These are phyloP conservation scores for Phyllosticta citriasiana DNA, from an alignment of 2,329 filamentous ascomycete genomes.

Conservation along the genomic window DNA sequence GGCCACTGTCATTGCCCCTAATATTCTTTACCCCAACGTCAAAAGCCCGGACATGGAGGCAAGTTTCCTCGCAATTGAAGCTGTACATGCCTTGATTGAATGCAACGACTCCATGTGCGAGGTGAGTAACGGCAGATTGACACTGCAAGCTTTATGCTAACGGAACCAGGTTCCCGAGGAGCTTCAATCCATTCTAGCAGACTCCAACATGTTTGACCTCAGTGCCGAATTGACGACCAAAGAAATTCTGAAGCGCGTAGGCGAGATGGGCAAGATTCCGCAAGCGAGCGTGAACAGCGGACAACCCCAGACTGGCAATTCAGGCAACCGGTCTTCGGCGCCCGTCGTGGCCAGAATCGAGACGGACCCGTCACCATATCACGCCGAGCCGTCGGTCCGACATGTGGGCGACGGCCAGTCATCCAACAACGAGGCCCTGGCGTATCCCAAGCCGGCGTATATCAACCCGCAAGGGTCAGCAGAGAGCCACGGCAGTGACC, in stretches of 20 bases:
- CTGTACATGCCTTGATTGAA: conserved; percentile 81
- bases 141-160: conserved; percentile 15
- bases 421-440: conserved; percentile 19
- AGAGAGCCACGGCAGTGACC: conserved; percentile 19
- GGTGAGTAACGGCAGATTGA: conserved; percentile 47
- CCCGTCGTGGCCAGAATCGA: conserved; percentile 63
- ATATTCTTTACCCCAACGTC: conserved; percentile 68
- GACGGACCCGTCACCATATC: conserved; percentile 75
- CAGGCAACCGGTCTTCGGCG: conserved; percentile 38
- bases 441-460: conserved; percentile 25
- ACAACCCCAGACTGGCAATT: conserved; percentile 47
- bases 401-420: conserved; percentile 44
- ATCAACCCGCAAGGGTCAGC: conserved; percentile 23
- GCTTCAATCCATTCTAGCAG: conserved; percentile 73
- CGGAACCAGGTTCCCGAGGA: conserved; percentile 74
- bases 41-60: conserved; percentile 52
- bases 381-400: conserved; percentile 74
- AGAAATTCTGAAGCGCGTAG: conserved; percentile 89
- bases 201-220: conserved; percentile 71
- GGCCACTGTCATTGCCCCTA: conserved; percentile 93
- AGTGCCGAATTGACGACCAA: conserved; percentile 87
- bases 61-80: conserved; percentile 86
- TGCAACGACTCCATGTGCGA: conserved; percentile 96
- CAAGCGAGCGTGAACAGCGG: conserved; percentile 43
- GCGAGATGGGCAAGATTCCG: conserved; percentile 64